Evolutionary conservation across 2,329 filamentous ascomycete species (phyloP).

Genomic region (Daldinia eschscholtzii): DNA sequence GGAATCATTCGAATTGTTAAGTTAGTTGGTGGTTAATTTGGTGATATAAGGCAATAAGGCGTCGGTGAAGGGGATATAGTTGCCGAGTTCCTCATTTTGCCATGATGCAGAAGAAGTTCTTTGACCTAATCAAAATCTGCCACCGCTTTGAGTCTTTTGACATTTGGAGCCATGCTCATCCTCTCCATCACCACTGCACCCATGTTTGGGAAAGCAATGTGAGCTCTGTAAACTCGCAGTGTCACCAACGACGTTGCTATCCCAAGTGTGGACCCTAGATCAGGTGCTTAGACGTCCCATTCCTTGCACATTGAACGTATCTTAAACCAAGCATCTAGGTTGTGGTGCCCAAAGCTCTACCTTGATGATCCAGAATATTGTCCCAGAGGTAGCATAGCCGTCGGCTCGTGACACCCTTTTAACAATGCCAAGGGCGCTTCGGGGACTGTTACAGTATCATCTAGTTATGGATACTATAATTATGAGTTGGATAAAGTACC

Average conservation of each 20-base stretch:
- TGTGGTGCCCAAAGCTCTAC: no score
- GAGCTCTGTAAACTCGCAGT: no score
- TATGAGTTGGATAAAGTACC: neutral
- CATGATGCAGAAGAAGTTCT: neutral
- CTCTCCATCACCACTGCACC: neutral
- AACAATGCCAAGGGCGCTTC: neutral
- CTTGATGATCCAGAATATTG: no score
- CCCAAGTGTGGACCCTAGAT: no score
- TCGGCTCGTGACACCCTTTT: neutral
- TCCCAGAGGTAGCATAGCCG: no score
- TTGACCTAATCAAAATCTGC: neutral
- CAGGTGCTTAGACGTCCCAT: no score
- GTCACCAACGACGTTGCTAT: no score
- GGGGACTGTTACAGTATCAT: neutral
- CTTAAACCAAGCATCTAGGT: no score
- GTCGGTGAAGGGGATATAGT: conserved; percentile 1
- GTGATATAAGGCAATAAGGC: neutral
- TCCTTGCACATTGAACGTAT: no score
- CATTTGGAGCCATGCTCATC: neutral
- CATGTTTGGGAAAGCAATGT: no score
- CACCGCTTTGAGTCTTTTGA: neutral
- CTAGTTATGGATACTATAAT: neutral
- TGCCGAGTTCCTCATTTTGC: neutral
- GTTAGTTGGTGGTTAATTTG: neutral
- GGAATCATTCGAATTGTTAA: neutral